Evolutionary conservation across 768 basidiomycete species (phyloP).

Genomic region (Amanita thiersii): DNA sequence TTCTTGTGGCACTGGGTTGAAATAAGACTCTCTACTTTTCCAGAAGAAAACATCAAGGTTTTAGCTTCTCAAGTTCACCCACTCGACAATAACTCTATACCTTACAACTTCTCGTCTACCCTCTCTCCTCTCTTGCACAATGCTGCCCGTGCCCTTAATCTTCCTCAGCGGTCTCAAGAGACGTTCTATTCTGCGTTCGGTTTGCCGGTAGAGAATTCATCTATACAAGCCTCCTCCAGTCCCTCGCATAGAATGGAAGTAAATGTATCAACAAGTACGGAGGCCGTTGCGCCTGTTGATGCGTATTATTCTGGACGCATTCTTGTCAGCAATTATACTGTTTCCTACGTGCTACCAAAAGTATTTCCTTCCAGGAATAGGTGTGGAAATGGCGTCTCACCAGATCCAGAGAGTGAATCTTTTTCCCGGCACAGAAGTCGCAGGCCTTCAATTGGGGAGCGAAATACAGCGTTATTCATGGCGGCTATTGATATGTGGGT

Average conservation of each 20-base stretch:
- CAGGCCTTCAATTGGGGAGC: conserved; percentile 51
- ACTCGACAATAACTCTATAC: conserved; percentile 58
- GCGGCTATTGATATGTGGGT: conserved; percentile 73
- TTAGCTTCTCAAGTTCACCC: conserved; percentile 70
- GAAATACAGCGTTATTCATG: conserved; percentile 64
- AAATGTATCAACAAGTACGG: conserved; percentile 17
- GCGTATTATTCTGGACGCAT: conserved; percentile 66
- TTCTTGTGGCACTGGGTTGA: background rate
- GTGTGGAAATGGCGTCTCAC: conserved; percentile 14
- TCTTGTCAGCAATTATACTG: conserved; percentile 67
- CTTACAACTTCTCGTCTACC: conserved; percentile 67
- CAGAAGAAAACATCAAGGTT: conserved; percentile 78
- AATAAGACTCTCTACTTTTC: background rate
- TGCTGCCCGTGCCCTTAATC: conserved; percentile 60
- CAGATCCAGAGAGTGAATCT: conserved; percentile 19
- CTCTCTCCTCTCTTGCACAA: conserved; percentile 56
- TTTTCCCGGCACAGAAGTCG: conserved; percentile 28
- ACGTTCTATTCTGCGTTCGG: conserved; percentile 54
- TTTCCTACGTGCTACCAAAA: conserved; percentile 70
- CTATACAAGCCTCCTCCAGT: conserved; percentile 22
- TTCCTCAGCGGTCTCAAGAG: conserved; percentile 51
- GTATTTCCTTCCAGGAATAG: conserved; percentile 36
- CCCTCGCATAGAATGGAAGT: conserved; percentile 28
- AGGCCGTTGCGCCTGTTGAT: conserved; percentile 42
- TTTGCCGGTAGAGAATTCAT: conserved; percentile 24